Evolutionary conservation across 345 rosid genomes (phyloP).

Genomic region (Clausena lansium): DNA sequence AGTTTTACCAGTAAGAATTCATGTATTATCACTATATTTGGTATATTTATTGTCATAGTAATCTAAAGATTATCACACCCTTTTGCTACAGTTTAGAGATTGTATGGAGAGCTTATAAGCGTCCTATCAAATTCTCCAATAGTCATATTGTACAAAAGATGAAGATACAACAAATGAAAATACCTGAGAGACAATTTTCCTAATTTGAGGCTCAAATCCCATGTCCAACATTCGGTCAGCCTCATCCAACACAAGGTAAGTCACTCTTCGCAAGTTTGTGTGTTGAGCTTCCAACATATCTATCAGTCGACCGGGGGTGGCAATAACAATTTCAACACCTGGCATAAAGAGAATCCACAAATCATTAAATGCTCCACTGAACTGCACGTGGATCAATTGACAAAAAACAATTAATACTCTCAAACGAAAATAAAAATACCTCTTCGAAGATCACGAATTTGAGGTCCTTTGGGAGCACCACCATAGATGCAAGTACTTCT

Average conservation of each 20-base stretch:
- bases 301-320: conserved; percentile 95
- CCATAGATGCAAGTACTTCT: conserved; percentile 94
- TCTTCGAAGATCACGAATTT: conserved; percentile 88
- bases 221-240: conserved; percentile 98
- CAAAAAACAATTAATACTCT: neutral
- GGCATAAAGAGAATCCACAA: conserved; percentile 15
- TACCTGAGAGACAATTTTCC: conserved; percentile 84
- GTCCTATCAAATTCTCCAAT: neutral
- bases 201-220: conserved; percentile 99
- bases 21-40: too few relatives aligned
- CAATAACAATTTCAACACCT: conserved; percentile 97
- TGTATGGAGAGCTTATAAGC: neutral
- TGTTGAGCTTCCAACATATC: conserved; percentile 91
- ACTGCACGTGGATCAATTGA: neutral
- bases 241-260: conserved; percentile 94
- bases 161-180: conserved; percentile 5
- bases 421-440: conserved; percentile 42
- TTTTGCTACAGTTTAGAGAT: neutral
- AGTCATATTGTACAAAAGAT: neutral
- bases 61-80: neutral
- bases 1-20: neutral
- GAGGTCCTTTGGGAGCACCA: conserved; percentile 98
- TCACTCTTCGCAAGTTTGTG: conserved; percentile 81
- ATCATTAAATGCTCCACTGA: conserved; percentile 2
- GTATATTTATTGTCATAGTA: neutral